Conservation (phyloP, 768 basidiomycete genomes). For the Stropharia rugosoannulata region DNA sequence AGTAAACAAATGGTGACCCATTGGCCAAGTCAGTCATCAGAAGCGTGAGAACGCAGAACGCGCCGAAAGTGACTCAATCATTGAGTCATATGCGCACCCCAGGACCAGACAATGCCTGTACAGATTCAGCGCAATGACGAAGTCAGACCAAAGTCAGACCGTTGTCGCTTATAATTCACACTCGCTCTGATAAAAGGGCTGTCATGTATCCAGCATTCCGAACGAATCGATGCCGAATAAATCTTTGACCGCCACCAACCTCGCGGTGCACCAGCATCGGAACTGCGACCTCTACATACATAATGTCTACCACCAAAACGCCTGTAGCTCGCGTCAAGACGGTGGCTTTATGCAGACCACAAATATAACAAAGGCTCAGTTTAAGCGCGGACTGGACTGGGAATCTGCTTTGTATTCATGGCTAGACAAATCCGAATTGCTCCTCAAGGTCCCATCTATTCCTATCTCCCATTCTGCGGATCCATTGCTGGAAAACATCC, state of each 20-base stretch:
- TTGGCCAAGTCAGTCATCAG: no score
- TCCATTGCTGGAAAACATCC: slow-evolving; percentile 38
- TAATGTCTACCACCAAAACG: slow-evolving; percentile 34
- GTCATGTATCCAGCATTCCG: background rate
- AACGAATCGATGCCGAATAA: slow-evolving; percentile 25
- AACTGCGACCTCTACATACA: slow-evolving; percentile 48
- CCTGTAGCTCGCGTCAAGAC: slow-evolving; percentile 2
- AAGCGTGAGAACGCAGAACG: no score
- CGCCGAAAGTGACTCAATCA: no score
- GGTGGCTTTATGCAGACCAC: slow-evolving; percentile 17
- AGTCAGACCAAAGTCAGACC: background rate
- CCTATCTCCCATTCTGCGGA: slow-evolving; percentile 27
- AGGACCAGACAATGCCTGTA: background rate
- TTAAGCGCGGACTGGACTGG: slow-evolving; percentile 45
- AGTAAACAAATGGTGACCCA: no score
- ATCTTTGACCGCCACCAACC: slow-evolving; percentile 45
- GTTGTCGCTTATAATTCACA: background rate
- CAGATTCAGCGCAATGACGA: background rate
- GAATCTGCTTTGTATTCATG: slow-evolving; percentile 39
- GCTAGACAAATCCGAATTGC: slow-evolving; percentile 38
- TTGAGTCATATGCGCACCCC: no score
- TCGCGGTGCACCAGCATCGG: slow-evolving; percentile 44
- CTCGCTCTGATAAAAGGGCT: background rate
- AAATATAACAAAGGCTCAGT: slow-evolving; percentile 36
- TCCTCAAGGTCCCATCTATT: slow-evolving; percentile 37